A percentile compares a stretch with the other conserved stretches of the same genome.
These are phyloP conservation scores for Yamadazyma conglobata DNA, from an alignment of 1,139 yeast genomes.

Conservation along the genomic window DNA sequence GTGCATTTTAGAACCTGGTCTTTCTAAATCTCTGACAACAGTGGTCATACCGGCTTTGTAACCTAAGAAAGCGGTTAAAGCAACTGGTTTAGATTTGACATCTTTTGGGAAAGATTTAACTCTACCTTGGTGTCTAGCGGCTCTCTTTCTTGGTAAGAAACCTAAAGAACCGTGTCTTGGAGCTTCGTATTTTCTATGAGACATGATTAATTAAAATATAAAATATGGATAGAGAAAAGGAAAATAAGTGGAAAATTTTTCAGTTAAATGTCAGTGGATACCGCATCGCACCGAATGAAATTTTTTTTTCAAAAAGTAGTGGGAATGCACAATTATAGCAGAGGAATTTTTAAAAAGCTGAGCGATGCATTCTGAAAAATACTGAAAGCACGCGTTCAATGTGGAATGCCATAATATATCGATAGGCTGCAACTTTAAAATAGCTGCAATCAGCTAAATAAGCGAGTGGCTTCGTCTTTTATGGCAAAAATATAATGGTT, in stretches of 20 bases:
- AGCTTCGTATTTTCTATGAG: conserved; percentile 99
- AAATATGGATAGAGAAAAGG: conserved; percentile 4
- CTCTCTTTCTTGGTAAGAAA: conserved; percentile 99
- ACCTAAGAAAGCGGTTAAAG: conserved; percentile 99
- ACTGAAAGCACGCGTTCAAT: too few species aligned
- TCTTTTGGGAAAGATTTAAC: conserved; percentile 99
- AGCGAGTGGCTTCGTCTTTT: too few species aligned
- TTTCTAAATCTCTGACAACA: conserved; percentile 99
- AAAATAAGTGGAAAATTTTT: conserved; percentile 7
- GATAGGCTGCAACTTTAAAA: too few species aligned
- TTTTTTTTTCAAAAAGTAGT: too few species aligned
- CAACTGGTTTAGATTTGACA: conserved; percentile 96
- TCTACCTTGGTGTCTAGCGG: conserved; percentile 97
- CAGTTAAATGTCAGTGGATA: too few species aligned
- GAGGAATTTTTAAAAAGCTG: too few species aligned
- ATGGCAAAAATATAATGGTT: too few species aligned
- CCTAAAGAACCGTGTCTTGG: conserved; percentile 99
- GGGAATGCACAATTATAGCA: too few species aligned
- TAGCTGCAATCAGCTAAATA: too few species aligned
- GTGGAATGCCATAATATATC: too few species aligned
- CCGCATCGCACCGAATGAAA: too few species aligned
- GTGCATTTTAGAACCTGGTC: conserved; percentile 99
- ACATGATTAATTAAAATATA: conserved; percentile 48
- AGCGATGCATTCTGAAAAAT: too few species aligned
- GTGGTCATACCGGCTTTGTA: conserved; percentile 99